Conservation (phyloP, 495 filamentous ascomycete species). For the Beverwykella pulmonaria region DNA sequence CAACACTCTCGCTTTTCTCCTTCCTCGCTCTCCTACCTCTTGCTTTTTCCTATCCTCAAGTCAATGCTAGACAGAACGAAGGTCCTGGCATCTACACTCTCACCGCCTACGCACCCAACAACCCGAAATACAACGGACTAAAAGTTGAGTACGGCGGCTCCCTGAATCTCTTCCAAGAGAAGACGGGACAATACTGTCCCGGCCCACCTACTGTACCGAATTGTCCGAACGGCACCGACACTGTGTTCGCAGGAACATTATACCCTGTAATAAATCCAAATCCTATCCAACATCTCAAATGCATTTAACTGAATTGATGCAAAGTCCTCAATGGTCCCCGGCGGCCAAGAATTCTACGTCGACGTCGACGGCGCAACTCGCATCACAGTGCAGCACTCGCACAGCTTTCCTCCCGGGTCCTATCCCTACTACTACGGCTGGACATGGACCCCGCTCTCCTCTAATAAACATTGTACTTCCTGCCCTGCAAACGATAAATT, state of each 20-base stretch:
- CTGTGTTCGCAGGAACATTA: conserved; percentile 11
- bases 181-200: conserved; percentile 14
- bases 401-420: conserved; percentile 25
- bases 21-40: background rate
- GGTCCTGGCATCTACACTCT: conserved; percentile 16
- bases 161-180: conserved; percentile 22
- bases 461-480: background rate
- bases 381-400: conserved; percentile 32
- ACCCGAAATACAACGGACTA: conserved; percentile 25
- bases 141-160: conserved; percentile 22
- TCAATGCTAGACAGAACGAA: background rate
- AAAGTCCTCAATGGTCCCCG: conserved; percentile 23
- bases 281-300: background rate
- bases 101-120: conserved; percentile 8
- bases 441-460: conserved; percentile 15
- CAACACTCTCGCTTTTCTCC: background rate
- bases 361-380: conserved; percentile 6
- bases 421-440: conserved; percentile 20
- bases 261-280: conserved; percentile 11
- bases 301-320: background rate
- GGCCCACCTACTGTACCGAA: background rate
- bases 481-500: conserved; percentile 9
- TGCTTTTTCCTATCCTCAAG: background rate
- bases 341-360: conserved; percentile 24
- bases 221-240: conserved; percentile 31